phyloP scores from a whole-genome alignment of 768 basidiomycete species.

The Collybia sp. region DNA sequence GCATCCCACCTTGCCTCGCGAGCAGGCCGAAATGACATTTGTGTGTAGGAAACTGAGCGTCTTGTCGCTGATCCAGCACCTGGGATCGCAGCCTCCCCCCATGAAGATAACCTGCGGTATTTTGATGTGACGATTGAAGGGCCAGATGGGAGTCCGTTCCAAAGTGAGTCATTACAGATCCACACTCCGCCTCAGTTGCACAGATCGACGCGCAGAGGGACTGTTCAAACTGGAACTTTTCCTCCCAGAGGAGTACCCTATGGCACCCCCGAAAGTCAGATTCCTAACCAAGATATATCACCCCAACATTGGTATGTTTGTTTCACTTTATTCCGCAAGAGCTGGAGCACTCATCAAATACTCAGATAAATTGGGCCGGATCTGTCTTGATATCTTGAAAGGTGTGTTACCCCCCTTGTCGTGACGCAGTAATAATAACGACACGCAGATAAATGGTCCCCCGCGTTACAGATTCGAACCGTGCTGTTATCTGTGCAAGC shows the following conservation, averaged over 20 bases:
- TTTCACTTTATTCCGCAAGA: background rate
- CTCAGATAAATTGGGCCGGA: constrained; percentile 96
- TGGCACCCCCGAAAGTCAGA: constrained; percentile 98
- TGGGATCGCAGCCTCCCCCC: constrained; percentile 91
- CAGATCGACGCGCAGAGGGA: constrained; percentile 51
- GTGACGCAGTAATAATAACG: background rate
- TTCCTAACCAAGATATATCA: constrained; percentile 99
- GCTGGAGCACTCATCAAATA: background rate
- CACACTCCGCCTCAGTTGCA: background rate
- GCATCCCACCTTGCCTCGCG: constrained; percentile 4
- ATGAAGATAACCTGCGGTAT: constrained; percentile 96
- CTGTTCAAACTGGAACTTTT: constrained; percentile 96
- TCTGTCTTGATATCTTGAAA: constrained; percentile 98
- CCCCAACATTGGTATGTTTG: constrained; percentile 90
- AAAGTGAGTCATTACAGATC: constrained; percentile 39
- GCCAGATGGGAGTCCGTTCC: constrained; percentile 91
- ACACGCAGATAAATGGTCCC: constrained; percentile 92
- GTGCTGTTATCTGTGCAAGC: constrained; percentile 97
- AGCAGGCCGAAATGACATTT: constrained; percentile 3
- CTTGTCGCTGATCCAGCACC: constrained; percentile 96
- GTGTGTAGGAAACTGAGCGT: constrained; percentile 87
- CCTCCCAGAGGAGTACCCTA: constrained; percentile 98
- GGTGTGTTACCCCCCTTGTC: constrained; percentile 38
- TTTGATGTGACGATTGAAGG: constrained; percentile 98
- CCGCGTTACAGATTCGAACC: constrained; percentile 96